A percentile compares a stretch with the other conserved stretches of the same genome.
phyloP scores from a whole-genome alignment of 2,329 filamentous ascomycete genomes.

The Cephalotrichum gorgonifer region DNA sequence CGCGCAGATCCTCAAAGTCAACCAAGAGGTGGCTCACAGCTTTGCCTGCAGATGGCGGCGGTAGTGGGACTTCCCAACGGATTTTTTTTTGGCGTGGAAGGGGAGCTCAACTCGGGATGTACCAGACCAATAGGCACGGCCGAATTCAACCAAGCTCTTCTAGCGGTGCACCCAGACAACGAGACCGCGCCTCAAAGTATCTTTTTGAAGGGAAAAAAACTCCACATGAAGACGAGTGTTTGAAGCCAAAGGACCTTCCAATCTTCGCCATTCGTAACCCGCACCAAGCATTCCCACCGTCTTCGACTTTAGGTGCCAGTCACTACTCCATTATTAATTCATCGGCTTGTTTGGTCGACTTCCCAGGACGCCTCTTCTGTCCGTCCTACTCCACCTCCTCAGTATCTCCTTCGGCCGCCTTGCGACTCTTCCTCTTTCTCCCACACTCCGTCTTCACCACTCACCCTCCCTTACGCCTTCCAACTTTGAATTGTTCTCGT shows the following conservation, averaged over 20 bases:
- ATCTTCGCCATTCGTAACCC: background rate
- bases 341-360: constrained; percentile 3
- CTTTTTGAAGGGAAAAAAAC: no score
- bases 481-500: no score
- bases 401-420: no score
- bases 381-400: background rate
- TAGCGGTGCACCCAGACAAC: background rate
- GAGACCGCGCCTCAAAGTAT: background rate
- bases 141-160: background rate
- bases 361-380: background rate
- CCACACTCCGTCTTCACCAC: no score
- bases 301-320: constrained; percentile 6
- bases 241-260: background rate
- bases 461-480: no score
- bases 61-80: background rate
- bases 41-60: background rate
- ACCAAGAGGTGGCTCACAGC: background rate
- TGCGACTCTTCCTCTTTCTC: no score
- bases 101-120: background rate
- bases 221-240: background rate
- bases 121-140: background rate
- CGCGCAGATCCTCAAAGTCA: background rate
- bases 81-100: background rate
- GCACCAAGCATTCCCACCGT: constrained; percentile 4
- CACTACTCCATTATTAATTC: constrained; percentile 5